Evolutionary conservation across 495 filamentous ascomycete genomes (phyloP).

Genomic region (Peziza echinospora): DNA sequence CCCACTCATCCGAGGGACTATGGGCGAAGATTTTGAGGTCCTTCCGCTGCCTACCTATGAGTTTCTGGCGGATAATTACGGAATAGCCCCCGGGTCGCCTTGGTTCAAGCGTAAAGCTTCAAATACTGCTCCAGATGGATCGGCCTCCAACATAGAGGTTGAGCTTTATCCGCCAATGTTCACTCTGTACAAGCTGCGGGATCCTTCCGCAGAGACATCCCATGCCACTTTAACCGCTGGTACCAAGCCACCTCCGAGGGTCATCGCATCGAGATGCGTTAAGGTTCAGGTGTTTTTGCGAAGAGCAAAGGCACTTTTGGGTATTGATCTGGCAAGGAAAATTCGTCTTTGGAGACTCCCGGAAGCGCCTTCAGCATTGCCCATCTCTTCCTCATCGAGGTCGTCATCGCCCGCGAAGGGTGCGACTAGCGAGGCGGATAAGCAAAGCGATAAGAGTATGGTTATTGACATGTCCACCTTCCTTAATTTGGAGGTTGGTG

Average conservation of each 20-base stretch:
- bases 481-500: slow-evolving; percentile 38
- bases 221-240: slow-evolving; percentile 28
- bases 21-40: slow-evolving; percentile 49
- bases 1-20: slow-evolving; percentile 50
- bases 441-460: slow-evolving; percentile 19
- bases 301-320: slow-evolving; percentile 40
- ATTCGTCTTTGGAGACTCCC: slow-evolving; percentile 61
- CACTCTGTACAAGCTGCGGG: slow-evolving; percentile 58
- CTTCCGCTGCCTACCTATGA: slow-evolving; percentile 66
- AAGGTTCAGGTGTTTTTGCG: slow-evolving; percentile 45
- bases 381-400: slow-evolving; percentile 12
- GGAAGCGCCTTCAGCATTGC: slow-evolving; percentile 19
- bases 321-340: slow-evolving; percentile 44
- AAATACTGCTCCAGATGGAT: slow-evolving; percentile 41
- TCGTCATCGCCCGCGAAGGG: slow-evolving; percentile 13
- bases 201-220: slow-evolving; percentile 32
- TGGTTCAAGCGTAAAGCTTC: slow-evolving; percentile 56
- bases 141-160: slow-evolving; percentile 46
- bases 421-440: not conserved
- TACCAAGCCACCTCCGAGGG: slow-evolving; percentile 34
- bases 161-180: slow-evolving; percentile 74
- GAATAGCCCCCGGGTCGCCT: slow-evolving; percentile 43
- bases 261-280: slow-evolving; percentile 46
- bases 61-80: slow-evolving; percentile 60
- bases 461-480: slow-evolving; percentile 55